Conservation (phyloP, 169 alveolate genomes). For the Babesia divergens region DNA sequence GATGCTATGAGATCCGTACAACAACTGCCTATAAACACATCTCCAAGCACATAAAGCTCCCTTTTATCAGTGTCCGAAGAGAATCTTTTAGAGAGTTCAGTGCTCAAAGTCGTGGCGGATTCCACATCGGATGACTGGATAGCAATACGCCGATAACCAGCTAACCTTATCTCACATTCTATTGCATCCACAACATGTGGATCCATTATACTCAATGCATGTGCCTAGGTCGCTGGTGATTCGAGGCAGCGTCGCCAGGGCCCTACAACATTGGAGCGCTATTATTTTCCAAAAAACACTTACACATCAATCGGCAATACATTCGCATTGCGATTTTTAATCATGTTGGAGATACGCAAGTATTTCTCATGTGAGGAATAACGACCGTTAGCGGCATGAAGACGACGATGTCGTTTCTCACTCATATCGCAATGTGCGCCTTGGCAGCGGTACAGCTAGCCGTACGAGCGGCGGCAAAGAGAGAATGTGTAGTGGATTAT, state of each 20-base stretch:
- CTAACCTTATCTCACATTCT: neutral
- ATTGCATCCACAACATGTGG: neutral
- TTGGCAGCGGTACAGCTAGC: neutral
- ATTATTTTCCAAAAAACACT: neutral
- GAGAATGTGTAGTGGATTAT: slow-evolving; percentile 14
- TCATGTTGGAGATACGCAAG: neutral
- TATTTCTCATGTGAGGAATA: too few species aligned
- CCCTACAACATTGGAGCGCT: neutral
- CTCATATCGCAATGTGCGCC: slow-evolving; percentile 2
- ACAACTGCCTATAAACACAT: slow-evolving; percentile 51
- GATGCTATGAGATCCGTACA: slow-evolving; percentile 57
- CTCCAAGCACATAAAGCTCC: slow-evolving; percentile 56
- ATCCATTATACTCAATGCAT: neutral
- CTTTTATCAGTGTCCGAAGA: neutral
- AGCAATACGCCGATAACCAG: slow-evolving; percentile 24
- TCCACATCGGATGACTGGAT: slow-evolving; percentile 50
- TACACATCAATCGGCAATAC: neutral
- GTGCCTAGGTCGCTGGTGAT: neutral
- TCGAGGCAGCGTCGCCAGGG: neutral
- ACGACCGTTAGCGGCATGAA: neutral
- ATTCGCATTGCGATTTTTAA: neutral
- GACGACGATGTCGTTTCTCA: neutral
- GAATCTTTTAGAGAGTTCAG: slow-evolving; percentile 6
- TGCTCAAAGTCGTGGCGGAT: slow-evolving; percentile 33
- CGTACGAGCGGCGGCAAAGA: neutral